phyloP scores from a whole-genome alignment of 2,329 filamentous ascomycete species.

The Hirsutella rhossiliensis region DNA sequence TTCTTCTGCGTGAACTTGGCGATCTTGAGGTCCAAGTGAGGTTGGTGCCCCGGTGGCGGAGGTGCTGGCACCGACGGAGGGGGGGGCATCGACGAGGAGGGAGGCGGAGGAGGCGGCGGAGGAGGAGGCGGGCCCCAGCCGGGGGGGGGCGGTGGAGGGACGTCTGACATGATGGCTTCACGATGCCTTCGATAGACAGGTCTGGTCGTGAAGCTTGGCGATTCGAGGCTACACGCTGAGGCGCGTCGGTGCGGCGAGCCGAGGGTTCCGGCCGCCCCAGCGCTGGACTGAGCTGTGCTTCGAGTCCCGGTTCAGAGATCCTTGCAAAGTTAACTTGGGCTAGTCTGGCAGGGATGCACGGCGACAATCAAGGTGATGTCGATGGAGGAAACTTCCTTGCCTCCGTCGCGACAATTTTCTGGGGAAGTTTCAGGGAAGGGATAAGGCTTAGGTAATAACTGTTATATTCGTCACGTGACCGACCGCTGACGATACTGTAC shows the following conservation, averaged over 20 bases:
- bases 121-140: slow-evolving; percentile 46
- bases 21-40: slow-evolving; percentile 67
- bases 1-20: slow-evolving; percentile 98
- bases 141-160: slow-evolving; percentile 44
- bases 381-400: slow-evolving; percentile 11
- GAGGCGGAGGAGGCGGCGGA: slow-evolving; percentile 40
- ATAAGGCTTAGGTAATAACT: slow-evolving; percentile 3
- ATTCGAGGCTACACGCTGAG: slow-evolving; percentile 20
- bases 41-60: slow-evolving; percentile 76
- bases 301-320: not conserved
- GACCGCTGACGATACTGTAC: no score
- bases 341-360: slow-evolving; percentile 15
- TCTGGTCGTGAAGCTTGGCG: slow-evolving; percentile 11
- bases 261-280: slow-evolving; percentile 7
- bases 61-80: slow-evolving; percentile 49
- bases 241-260: slow-evolving; percentile 22
- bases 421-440: slow-evolving; percentile 10
- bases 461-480: not conserved
- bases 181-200: slow-evolving; percentile 11
- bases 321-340: not conserved
- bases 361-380: slow-evolving; percentile 17
- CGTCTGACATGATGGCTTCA: slow-evolving; percentile 34
- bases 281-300: not conserved
- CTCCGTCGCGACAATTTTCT: slow-evolving; percentile 24
- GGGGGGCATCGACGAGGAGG: slow-evolving; percentile 21